Evolutionary conservation across 2,329 filamentous ascomycete genomes (phyloP).

Genomic region (Xylaria sp.): DNA sequence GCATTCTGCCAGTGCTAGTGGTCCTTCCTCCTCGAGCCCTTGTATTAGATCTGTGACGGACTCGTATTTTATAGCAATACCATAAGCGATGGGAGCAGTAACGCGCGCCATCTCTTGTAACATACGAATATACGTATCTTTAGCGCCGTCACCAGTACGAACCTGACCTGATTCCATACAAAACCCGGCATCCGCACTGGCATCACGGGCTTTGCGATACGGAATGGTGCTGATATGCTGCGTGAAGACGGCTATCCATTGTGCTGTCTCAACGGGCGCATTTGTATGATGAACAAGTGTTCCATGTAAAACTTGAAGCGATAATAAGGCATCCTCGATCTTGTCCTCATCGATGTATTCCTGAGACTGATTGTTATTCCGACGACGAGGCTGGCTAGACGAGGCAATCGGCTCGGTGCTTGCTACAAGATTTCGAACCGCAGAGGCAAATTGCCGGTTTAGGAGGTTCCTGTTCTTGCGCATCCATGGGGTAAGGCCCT

Average conservation of each 20-base stretch:
- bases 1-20: constrained; percentile 70
- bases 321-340: constrained; percentile 76
- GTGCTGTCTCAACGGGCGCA: constrained; percentile 70
- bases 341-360: constrained; percentile 73
- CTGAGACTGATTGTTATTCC: constrained; percentile 55
- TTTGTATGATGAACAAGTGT: constrained; percentile 77
- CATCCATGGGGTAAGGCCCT: constrained; percentile 74
- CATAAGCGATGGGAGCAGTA: constrained; percentile 77
- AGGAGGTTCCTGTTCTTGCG: constrained; percentile 74
- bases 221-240: constrained; percentile 82
- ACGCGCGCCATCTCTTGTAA: constrained; percentile 78
- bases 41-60: constrained; percentile 67
- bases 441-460: constrained; percentile 74
- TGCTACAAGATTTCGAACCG: constrained; percentile 64
- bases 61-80: constrained; percentile 71
- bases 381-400: constrained; percentile 47
- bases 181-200: constrained; percentile 68
- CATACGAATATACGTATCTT: constrained; percentile 79
- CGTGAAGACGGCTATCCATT: constrained; percentile 79
- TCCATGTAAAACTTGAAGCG: constrained; percentile 74
- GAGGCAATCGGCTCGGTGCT: constrained; percentile 46
- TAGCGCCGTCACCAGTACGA: constrained; percentile 70
- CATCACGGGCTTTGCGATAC: constrained; percentile 69
- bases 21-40: constrained; percentile 69
- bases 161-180: constrained; percentile 86